Evolutionary conservation across 2,329 filamentous ascomycete species (phyloP).

Genomic region (Penicillium paneum): DNA sequence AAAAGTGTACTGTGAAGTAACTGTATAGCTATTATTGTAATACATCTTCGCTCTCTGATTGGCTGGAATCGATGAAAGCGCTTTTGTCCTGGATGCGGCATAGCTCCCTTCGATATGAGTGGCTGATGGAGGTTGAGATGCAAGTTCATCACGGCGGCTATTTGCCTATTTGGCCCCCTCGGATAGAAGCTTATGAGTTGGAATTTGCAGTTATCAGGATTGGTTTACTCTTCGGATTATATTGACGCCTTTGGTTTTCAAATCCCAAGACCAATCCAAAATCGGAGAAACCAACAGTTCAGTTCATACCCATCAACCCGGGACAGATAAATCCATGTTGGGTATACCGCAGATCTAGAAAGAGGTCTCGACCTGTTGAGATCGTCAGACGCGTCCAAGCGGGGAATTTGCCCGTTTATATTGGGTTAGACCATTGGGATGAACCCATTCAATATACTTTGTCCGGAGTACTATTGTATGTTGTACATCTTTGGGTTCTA

Average conservation of each 20-base stretch:
- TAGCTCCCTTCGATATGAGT: constrained; percentile 5
- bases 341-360: neutral
- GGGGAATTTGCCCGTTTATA: neutral
- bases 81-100: constrained; percentile 6
- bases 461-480: neutral
- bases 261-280: neutral
- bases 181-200: neutral
- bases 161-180: constrained; percentile 2
- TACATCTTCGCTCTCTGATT: constrained; percentile 1
- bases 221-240: neutral
- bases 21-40: neutral
- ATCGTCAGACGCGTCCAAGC: neutral
- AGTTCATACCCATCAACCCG: neutral
- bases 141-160: constrained; percentile 12
- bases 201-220: too few relatives aligned
- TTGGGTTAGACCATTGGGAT: neutral
- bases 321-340: neutral
- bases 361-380: neutral
- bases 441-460: neutral
- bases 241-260: neutral
- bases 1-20: neutral
- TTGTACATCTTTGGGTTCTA: neutral
- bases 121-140: neutral
- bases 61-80: neutral
- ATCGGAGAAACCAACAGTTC: neutral